Conservation (phyloP, 768 basidiomycete species). For the Lactarius quietus region DNA sequence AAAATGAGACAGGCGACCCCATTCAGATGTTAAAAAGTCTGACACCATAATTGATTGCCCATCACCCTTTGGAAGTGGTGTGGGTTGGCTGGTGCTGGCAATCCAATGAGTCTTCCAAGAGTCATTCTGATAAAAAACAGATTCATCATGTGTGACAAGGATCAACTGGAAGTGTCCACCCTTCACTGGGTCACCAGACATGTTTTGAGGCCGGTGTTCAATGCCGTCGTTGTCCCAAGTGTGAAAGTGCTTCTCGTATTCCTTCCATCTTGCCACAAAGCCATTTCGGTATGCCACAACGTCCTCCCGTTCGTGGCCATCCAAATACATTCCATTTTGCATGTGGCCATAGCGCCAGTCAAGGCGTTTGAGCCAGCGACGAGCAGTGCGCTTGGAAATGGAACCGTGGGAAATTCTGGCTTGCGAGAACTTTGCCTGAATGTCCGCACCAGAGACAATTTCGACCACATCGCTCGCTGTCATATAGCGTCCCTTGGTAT, state of each 20-base stretch:
- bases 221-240: not conserved
- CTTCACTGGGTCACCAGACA: not conserved
- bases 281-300: not conserved
- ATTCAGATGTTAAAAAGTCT: too few species aligned
- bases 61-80: too few species aligned
- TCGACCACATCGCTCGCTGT: not conserved
- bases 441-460: not conserved
- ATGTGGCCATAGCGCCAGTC: conserved; percentile 15
- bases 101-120: not conserved
- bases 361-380: too few species aligned
- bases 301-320: not conserved
- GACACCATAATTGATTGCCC: too few species aligned
- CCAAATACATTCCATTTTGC: not conserved
- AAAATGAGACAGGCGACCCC: too few species aligned
- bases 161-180: not conserved
- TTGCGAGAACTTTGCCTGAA: too few species aligned
- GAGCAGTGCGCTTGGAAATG: too few species aligned
- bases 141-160: not conserved
- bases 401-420: too few species aligned
- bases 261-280: not conserved
- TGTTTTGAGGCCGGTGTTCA: not conserved
- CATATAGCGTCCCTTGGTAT: not conserved
- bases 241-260: conserved; percentile 8
- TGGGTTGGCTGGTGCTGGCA: too few species aligned
- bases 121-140: not conserved